Evolutionary conservation across 176 grass and related monocot species (phyloP).

Genomic region (Eragrostis curvula): DNA sequence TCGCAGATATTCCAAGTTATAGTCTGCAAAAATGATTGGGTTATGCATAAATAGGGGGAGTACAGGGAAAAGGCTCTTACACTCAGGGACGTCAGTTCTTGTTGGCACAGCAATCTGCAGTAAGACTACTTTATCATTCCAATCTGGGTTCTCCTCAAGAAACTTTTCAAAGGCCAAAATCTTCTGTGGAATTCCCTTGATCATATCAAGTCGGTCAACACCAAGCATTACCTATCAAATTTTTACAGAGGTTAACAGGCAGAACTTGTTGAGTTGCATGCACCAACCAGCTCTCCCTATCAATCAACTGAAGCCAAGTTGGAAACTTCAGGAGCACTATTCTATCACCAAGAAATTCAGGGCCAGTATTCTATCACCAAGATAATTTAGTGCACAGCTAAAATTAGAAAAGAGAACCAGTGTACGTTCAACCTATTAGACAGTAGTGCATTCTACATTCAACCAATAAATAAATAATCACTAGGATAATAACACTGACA

Average conservation of each 20-base stretch:
- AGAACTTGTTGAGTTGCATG: too few relatives aligned
- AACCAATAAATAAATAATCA: neutral
- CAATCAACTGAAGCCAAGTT: neutral
- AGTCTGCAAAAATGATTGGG: constrained; percentile 15
- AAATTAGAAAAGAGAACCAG: neutral
- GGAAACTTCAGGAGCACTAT: neutral
- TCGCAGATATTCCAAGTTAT: neutral
- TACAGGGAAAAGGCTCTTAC: constrained; percentile 56
- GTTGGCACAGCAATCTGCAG: constrained; percentile 99
- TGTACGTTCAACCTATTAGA: neutral
- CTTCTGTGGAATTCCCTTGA: constrained; percentile 99
- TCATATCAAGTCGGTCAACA: constrained; percentile 98
- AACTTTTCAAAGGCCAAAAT: constrained; percentile 99
- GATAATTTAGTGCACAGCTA: neutral
- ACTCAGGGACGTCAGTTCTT: constrained; percentile 98
- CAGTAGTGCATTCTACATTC: neutral
- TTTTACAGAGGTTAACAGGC: neutral
- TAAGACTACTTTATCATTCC: constrained; percentile 92
- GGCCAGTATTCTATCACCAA: neutral
- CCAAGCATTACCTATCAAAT: constrained; percentile 94
- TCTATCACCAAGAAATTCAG: neutral
- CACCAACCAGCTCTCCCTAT: too few relatives aligned
- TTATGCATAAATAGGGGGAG: neutral
- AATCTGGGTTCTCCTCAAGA: constrained; percentile 90
- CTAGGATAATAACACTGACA: neutral